Evolutionary conservation across 495 filamentous ascomycete genomes (phyloP).

Genomic region (Daldinia decipiens): DNA sequence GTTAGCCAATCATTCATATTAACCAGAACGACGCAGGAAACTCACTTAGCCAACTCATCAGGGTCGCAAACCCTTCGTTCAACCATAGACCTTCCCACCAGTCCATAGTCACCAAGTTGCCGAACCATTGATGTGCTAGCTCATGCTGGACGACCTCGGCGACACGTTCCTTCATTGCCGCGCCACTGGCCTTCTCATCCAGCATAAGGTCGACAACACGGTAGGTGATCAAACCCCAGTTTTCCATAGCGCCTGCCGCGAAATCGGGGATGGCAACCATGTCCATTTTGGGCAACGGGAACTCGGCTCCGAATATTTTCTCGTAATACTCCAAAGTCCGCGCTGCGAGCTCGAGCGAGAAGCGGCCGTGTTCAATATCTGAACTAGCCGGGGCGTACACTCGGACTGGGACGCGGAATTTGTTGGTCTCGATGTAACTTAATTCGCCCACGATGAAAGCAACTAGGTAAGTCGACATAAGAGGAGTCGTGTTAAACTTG

Average conservation of each 20-base stretch:
- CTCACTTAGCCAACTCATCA: conserved; percentile 69
- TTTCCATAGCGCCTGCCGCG: conserved; percentile 95
- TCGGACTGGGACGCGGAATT: conserved; percentile 77
- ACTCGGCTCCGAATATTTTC: conserved; percentile 76
- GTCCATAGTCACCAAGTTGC: conserved; percentile 98
- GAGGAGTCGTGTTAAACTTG: conserved; percentile 76
- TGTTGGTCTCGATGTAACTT: conserved; percentile 77
- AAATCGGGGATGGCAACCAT: conserved; percentile 98
- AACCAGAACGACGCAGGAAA: conserved; percentile 6
- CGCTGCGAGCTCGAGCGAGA: conserved; percentile 75
- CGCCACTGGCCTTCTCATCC: conserved; percentile 90
- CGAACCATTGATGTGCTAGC: conserved; percentile 98
- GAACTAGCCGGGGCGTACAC: conserved; percentile 73
- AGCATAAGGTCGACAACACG: conserved; percentile 90
- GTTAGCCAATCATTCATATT: conserved; percentile 23
- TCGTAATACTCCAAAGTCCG: conserved; percentile 77
- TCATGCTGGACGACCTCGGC: conserved; percentile 97
- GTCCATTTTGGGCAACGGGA: conserved; percentile 89
- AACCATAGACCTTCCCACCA: conserved; percentile 99
- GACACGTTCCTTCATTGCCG: conserved; percentile 91
- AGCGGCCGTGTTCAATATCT: conserved; percentile 72
- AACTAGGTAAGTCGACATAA: conserved; percentile 82
- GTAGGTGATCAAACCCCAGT: conserved; percentile 98
- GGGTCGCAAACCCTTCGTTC: conserved; percentile 95
- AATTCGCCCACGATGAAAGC: conserved; percentile 82